phyloP scores from a whole-genome alignment of 805 yeast genomes.

The Ogataea parapolymorpha region DNA sequence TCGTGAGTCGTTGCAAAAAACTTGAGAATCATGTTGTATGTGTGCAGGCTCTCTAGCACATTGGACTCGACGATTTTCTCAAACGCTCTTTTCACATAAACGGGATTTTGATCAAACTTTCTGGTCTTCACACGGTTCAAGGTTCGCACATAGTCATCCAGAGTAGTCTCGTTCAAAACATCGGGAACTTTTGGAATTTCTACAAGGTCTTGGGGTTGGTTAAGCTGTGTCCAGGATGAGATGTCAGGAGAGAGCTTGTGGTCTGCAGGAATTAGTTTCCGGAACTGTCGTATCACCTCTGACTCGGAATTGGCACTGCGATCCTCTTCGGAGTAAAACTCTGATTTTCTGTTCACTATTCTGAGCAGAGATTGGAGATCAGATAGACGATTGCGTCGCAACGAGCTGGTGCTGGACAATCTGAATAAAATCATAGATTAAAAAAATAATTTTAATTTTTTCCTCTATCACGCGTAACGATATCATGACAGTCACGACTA shows the following conservation, averaged over 20 bases:
- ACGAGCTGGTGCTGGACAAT: neutral
- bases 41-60: slow-evolving; percentile 4
- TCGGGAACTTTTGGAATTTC: slow-evolving; percentile 12
- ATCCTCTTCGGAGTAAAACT: slow-evolving; percentile 9
- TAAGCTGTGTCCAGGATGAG: slow-evolving; percentile 3
- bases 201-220: slow-evolving; percentile 5
- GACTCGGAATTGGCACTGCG: slow-evolving; percentile 12
- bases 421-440: neutral
- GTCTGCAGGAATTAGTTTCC: slow-evolving; percentile 1
- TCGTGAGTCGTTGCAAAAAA: slow-evolving; percentile 15
- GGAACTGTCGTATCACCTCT: slow-evolving; percentile 14
- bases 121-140: slow-evolving; percentile 13
- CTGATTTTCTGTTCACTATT: neutral
- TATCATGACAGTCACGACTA: neutral
- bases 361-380: neutral
- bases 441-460: neutral
- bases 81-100: slow-evolving; percentile 10
- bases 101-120: slow-evolving; percentile 6
- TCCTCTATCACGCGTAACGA: neutral
- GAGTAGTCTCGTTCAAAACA: slow-evolving; percentile 5
- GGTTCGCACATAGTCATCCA: slow-evolving; percentile 9
- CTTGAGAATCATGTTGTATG: slow-evolving; percentile 19
- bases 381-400: slow-evolving; percentile 1
- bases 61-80: slow-evolving; percentile 14
- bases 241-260: slow-evolving; percentile 2